Base-by-base conservation (phyloP, 495 filamentous ascomycete species). In the Cenococcum geophilum region DNA sequence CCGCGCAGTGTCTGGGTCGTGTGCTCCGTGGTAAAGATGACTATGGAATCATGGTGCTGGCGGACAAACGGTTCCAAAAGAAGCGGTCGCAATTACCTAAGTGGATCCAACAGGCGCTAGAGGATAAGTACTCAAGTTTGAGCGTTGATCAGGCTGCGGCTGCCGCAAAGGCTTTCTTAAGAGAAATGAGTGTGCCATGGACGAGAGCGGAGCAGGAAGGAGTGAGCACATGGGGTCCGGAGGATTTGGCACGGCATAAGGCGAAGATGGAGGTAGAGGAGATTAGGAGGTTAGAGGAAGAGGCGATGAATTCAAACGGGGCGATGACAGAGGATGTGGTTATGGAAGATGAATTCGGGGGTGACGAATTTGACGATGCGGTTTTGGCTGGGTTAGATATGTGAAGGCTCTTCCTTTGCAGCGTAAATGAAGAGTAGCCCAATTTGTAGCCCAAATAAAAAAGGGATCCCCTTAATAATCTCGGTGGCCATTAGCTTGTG, bases 21-120 rank as follows among this genome's bases (percentile, higher is more conserved):
- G 95, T 99, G 18, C 78, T 99, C 25, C 82, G 95, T 61, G 95
- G 93, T 36, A 98, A 98, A 73, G 93, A 97, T 71, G 93, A 99
- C 72, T 99, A 99, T 75, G 95, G 95, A 2, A 86, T 97, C 73
- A 99, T 99, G 93, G 91, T 99, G 12, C 76, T 99, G 18, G 95
- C 95, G 16, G 95, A 99, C 73, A 81, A 87, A 11, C 82, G 95
- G 6, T 99, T 97, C 76, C 82, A 86, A 71, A 88, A 89, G 76
- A 97, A 97, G 74, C 81, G 92, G 27, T 78, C 69, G 12, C 95
- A 99, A 74, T 79, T 99, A 53, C 95, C 95, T 1, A 95, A 95
- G 71, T 99, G 95, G 95, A 99, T 99, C 72, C 88, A 86, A 66
- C 88, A 93, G 69, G 91, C 88, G 0, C 77, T 99, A 69, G 71